Evolutionary conservation across 2,329 filamentous ascomycete species (phyloP).

Genomic region (Cladophialophora immunda): DNA sequence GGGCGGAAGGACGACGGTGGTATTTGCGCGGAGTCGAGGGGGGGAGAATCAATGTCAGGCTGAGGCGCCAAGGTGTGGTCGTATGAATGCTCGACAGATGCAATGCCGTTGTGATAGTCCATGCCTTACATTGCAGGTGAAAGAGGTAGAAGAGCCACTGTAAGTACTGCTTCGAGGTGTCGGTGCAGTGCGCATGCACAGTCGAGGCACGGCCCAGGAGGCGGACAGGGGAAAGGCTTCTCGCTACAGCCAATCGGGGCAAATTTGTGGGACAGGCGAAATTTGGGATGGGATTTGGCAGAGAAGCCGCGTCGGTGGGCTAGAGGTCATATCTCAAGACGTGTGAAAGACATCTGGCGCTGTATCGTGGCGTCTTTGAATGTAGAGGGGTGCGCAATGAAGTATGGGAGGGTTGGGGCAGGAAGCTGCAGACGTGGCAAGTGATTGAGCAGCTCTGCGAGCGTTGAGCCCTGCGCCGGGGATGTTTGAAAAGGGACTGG

Average conservation of each 20-base stretch:
- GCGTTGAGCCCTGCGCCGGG: slow-evolving; percentile 1
- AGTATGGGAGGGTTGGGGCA: not conserved
- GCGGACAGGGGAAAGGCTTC: slow-evolving; percentile 16
- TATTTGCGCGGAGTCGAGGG: slow-evolving; percentile 9
- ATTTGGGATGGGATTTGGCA: slow-evolving; percentile 22
- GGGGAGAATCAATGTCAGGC: slow-evolving; percentile 7
- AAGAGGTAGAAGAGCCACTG: slow-evolving; percentile 7
- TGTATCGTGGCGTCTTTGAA: slow-evolving; percentile 5
- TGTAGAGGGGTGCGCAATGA: not conserved
- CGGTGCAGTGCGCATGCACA: slow-evolving; percentile 23
- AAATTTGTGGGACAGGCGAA: slow-evolving; percentile 16
- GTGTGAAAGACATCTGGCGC: slow-evolving; percentile 4
- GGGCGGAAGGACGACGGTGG: slow-evolving; percentile 17
- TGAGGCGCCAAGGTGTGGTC: slow-evolving; percentile 11
- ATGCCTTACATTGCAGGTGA: slow-evolving; percentile 32
- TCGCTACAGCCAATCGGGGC: slow-evolving; percentile 25
- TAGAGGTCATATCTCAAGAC: not conserved
- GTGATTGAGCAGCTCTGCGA: not conserved
- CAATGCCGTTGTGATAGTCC: slow-evolving; percentile 27
- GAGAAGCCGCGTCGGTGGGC: not conserved
- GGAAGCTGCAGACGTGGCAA: slow-evolving; percentile 4
- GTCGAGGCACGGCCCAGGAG: slow-evolving; percentile 17
- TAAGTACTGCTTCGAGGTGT: slow-evolving; percentile 6
- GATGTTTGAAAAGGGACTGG: not conserved
- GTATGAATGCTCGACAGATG: slow-evolving; percentile 26